Evolutionary conservation across 129 eudicot species (phyloP).

Genomic region (Apium graveolens): DNA sequence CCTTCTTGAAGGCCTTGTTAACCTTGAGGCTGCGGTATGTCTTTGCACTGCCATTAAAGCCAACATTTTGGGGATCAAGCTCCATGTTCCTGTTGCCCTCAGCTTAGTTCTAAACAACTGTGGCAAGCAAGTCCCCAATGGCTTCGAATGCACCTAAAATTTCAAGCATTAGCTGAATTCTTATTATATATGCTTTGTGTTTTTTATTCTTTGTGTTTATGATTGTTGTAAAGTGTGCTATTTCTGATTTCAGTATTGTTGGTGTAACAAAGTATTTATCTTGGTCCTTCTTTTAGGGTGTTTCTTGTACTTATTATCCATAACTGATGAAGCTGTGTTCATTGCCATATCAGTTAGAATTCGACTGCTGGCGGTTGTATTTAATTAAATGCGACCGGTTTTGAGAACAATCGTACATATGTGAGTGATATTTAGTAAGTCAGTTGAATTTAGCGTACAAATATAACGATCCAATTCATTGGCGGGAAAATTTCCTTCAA

Average conservation of each 20-base stretch:
- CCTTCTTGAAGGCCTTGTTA: constrained; percentile 42
- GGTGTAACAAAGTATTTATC: not conserved
- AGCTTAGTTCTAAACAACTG: constrained; percentile 58
- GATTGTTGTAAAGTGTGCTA: not conserved
- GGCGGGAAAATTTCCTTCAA: too few species aligned
- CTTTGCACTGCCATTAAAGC: constrained; percentile 66
- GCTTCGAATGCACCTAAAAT: not conserved
- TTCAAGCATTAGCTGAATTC: not conserved
- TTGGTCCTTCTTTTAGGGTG: too few species aligned
- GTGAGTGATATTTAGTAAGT: too few species aligned
- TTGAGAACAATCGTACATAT: too few species aligned
- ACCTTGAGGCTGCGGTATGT: constrained; percentile 65
- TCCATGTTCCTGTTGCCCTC: constrained; percentile 49
- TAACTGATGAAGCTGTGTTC: too few species aligned
- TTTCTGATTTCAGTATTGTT: not conserved
- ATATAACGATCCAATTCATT: too few species aligned
- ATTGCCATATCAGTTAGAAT: too few species aligned
- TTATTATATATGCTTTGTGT: not conserved
- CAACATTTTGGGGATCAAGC: constrained; percentile 46
- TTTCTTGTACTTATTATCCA: too few species aligned
- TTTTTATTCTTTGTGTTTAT: not conserved
- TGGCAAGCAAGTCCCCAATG: constrained; percentile 43
- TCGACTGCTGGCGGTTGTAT: too few species aligned
- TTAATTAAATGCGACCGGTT: too few species aligned
- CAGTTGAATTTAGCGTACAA: too few species aligned